Base-by-base conservation (phyloP, 2,329 filamentous ascomycete species). In the Myriosclerotinia scirpicola region DNA sequence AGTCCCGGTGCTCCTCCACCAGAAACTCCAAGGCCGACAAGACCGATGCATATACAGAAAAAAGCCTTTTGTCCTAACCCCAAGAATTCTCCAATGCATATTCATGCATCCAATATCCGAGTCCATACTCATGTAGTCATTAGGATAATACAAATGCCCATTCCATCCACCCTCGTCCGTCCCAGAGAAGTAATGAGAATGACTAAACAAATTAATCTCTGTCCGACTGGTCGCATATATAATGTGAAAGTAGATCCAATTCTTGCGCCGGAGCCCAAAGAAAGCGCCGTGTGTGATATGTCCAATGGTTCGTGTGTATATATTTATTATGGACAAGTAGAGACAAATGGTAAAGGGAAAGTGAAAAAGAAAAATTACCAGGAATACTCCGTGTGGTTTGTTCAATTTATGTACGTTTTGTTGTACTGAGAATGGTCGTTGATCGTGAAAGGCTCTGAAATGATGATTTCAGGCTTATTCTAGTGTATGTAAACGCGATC, bases 271-370 rank as follows among this genome's bases (percentile, higher is more conserved):
- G 20, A 38, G 20, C n/a, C 44, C 14, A 60, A 50, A 38, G 30
- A 50, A 20, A 50, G 44, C 30, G 38, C 54, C 38, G 38, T 7
- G 42, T 36, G 20, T 50, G 15, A 60, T 50, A 60, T 60, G 34
- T 60, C 58, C 58, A 60, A 50, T 60, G 44, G 8, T 36, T 26
- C 14, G n/a, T 30, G 44, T 60, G 58, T 20, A 17, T 26, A 44
- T 20, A 22, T 36, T 60, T n/a, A 50, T 60, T 60, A 50, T 50
- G 58, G 58, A 50, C 58, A 60, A 60, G 44, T 17, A 36, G 20
- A 4, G 26, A 44, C 22, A 46, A n/a, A 60, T 3, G 8, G 7
- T 38, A 60, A 60, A n/a, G n/a, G 20, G 38, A 50, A 48, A 60
- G 17, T 15, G 11, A 22, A 11, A 50, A 15, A 38, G 30, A 38